These are phyloP conservation scores for Basidiobolus heterosporus DNA, from an alignment of 371 early-diverging fungal species.

Conservation along the genomic window DNA sequence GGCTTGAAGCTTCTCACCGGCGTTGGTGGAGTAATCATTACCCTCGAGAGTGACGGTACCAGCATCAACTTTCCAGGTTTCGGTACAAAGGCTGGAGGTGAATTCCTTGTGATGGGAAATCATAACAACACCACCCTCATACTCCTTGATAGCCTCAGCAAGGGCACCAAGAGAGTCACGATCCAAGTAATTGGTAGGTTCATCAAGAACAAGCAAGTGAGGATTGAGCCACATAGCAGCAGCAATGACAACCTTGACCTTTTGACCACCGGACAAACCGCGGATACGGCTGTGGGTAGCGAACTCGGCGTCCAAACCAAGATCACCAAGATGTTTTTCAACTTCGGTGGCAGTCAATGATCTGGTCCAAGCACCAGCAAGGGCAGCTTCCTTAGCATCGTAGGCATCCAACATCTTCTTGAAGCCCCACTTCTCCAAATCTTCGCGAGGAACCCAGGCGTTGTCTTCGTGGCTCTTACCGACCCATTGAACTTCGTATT, in stretches of 20 bases:
- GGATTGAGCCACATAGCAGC: constrained; percentile 74
- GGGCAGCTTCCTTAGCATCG: constrained; percentile 46
- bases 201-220: constrained; percentile 77
- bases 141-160: constrained; percentile 41
- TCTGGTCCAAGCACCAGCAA: constrained; percentile 38
- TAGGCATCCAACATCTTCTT: constrained; percentile 42
- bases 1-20: constrained; percentile 12
- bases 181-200: constrained; percentile 76
- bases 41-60: constrained; percentile 27
- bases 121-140: constrained; percentile 59
- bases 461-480: constrained; percentile 40
- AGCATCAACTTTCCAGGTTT: constrained; percentile 58
- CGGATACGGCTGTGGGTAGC: constrained; percentile 68
- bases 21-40: constrained; percentile 12
- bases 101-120: constrained; percentile 63
- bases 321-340: constrained; percentile 47
- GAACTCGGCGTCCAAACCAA: constrained; percentile 53
- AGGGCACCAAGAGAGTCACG: constrained; percentile 60
- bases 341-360: constrained; percentile 45
- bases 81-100: constrained; percentile 40
- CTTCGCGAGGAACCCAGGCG: constrained; percentile 54
- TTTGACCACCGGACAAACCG: constrained; percentile 83
- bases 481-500: constrained; percentile 47
- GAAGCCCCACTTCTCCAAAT: constrained; percentile 49
- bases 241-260: constrained; percentile 76